phyloP scores from a whole-genome alignment of 179 eudicot genomes.

The Spinacia oleracea region DNA sequence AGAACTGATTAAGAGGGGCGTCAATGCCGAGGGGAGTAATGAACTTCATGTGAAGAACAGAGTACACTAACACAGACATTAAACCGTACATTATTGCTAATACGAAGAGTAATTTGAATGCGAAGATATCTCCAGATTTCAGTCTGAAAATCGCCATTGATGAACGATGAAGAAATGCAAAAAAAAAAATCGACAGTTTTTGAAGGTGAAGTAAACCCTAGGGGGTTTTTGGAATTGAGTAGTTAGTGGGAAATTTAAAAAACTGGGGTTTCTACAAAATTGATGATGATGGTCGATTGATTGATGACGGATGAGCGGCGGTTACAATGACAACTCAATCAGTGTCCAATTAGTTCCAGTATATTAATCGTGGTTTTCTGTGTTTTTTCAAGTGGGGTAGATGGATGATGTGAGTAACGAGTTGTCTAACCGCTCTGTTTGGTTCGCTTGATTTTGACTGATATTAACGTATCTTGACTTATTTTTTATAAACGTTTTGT shows the following conservation, averaged over 20 bases:
- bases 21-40: slow-evolving; percentile 57
- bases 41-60: slow-evolving; percentile 66
- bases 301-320: neutral
- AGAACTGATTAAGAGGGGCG: slow-evolving; percentile 73
- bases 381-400: too few species aligned
- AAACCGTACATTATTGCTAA: slow-evolving; percentile 58
- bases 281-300: neutral
- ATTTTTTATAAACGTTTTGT: too few species aligned
- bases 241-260: neutral
- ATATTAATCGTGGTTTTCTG: too few species aligned
- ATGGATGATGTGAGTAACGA: too few species aligned
- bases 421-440: too few species aligned
- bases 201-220: slow-evolving; percentile 18
- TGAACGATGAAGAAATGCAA: neutral
- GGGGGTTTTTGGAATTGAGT: slow-evolving; percentile 1
- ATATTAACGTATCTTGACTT: too few species aligned
- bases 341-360: too few species aligned
- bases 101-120: slow-evolving; percentile 49
- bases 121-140: slow-evolving; percentile 44
- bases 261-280: neutral
- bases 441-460: too few species aligned
- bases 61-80: slow-evolving; percentile 52
- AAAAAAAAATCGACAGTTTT: neutral
- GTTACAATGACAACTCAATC: neutral
- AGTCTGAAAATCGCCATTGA: slow-evolving; percentile 51